Base-by-base conservation (phyloP, 192 early-diverging fungal species). In the Backusella liffmaniae region DNA sequence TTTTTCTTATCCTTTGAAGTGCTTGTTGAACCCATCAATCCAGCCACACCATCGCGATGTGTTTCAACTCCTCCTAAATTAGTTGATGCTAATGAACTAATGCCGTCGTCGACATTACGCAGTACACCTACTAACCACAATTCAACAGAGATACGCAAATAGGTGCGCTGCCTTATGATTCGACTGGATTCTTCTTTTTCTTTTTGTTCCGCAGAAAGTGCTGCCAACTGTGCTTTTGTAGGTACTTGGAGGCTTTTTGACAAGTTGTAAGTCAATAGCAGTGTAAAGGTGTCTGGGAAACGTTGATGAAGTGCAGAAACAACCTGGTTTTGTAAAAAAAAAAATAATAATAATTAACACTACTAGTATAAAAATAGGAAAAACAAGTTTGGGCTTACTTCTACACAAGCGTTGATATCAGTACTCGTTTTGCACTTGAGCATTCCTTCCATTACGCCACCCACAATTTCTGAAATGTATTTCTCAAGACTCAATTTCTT, bases 401-500 rank as follows among this genome's bases (percentile, higher is more conserved):
- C 94, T 10, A 95, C 89, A 3, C 91, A 92, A 0, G 95, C 94
- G 66, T 85, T 86, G 37, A 98, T 88, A 79, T 99, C 98, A 13
- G 80, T 78, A 4, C 83, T 80, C 2, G 87, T 83, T 75, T 92
- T 93, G 77, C 94, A 92, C 34, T 88, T 89, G 5, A 84, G 70
- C 69, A 88, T 78, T 16, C 92, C 92, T 76, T 99, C 97, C 16
- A 90, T 81, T 12, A 95, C 90, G 9, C 97, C 91, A 6, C 88
- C 85, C 15, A 93, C 95, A 34, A 99, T 90, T 87, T 99, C 98
- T 46, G 91, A 92, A 71, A 98, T 89, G 81, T 98, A 99, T 80
- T 99, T 99, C 81, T 97, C 97, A n/a, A 99, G 87, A 78, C 92
- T 96, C 16, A 99, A 87, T 62, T 91, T 87, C 39, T 86, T 86